These are phyloP conservation scores for Puccinia triticina DNA, from an alignment of 1,284 basidiomycete genomes.

Conservation along the genomic window DNA sequence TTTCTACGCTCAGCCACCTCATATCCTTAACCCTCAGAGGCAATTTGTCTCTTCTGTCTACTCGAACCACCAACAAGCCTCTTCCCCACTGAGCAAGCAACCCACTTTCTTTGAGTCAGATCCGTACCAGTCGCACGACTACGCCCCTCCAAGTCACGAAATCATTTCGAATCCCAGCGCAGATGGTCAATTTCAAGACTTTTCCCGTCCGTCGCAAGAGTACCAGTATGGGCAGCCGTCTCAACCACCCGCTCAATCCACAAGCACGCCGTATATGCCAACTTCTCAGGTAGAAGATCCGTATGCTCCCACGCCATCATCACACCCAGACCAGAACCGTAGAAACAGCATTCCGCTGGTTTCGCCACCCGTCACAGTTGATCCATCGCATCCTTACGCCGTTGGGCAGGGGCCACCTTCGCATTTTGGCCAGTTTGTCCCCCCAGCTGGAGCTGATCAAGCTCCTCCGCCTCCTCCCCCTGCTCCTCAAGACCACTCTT, in stretches of 20 bases:
- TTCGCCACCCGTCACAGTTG: neutral
- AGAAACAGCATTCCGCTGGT: neutral
- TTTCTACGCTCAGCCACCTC: conserved; percentile 22
- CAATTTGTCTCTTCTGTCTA: conserved; percentile 29
- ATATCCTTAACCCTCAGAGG: neutral
- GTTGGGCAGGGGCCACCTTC: neutral
- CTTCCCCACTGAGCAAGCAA: conserved; percentile 13
- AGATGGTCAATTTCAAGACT: conserved; percentile 7
- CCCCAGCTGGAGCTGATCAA: neutral
- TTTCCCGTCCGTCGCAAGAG: neutral
- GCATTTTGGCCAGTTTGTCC: neutral
- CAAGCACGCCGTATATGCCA: conserved; percentile 25
- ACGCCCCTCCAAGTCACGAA: neutral
- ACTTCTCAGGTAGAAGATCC: conserved; percentile 32
- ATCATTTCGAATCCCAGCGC: neutral
- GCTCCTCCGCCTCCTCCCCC: neutral
- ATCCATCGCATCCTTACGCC: conserved; percentile 19
- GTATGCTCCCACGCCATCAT: neutral
- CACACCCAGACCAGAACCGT: conserved; percentile 1
- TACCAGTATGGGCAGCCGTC: conserved; percentile 7
- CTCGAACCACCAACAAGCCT: conserved; percentile 19
- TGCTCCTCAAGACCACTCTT: neutral
- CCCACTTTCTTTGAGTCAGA: conserved; percentile 2
- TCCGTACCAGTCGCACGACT: conserved; percentile 16
- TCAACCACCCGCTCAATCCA: conserved; percentile 3